Conservation (phyloP, 768 basidiomycete genomes). For the Leccinum rimulosum region DNA sequence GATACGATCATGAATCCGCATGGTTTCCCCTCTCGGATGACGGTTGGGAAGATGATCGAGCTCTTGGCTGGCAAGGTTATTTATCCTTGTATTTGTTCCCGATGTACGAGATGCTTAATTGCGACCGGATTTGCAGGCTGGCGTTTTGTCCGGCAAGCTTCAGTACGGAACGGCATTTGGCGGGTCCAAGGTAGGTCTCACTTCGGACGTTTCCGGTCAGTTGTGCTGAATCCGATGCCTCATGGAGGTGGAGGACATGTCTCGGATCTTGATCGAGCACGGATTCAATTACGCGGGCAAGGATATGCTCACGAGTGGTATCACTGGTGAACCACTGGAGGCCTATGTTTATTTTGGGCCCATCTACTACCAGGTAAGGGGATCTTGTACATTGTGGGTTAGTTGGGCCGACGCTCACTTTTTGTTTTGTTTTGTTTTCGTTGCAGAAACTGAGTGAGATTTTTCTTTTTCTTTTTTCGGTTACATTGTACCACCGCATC, state of each 20-base stretch:
- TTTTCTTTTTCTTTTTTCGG: not conserved
- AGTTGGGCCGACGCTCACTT: slow-evolving; percentile 4
- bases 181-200: slow-evolving; percentile 76
- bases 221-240: slow-evolving; percentile 7
- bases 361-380: slow-evolving; percentile 88
- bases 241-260: slow-evolving; percentile 93
- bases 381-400: slow-evolving; percentile 1
- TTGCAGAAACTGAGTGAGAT: slow-evolving; percentile 87
- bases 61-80: slow-evolving; percentile 88
- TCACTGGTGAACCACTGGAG: slow-evolving; percentile 95
- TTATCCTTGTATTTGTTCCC: not conserved
- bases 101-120: not conserved
- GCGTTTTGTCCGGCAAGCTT: slow-evolving; percentile 83
- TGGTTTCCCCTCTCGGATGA: slow-evolving; percentile 99
- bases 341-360: slow-evolving; percentile 99
- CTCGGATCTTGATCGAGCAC: slow-evolving; percentile 87
- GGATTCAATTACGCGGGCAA: slow-evolving; percentile 99
- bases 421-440: not conserved
- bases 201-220: not conserved
- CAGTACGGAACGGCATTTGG: slow-evolving; percentile 97
- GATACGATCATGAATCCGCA: slow-evolving; percentile 99
- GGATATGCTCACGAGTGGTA: slow-evolving; percentile 97
- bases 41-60: slow-evolving; percentile 99
- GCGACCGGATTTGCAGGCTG: slow-evolving; percentile 55
- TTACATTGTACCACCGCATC: not conserved